A percentile compares a stretch with the other conserved stretches of the same genome.
Conservation (phyloP, 148 eudicot genomes). For the Rhododendron molle region DNA sequence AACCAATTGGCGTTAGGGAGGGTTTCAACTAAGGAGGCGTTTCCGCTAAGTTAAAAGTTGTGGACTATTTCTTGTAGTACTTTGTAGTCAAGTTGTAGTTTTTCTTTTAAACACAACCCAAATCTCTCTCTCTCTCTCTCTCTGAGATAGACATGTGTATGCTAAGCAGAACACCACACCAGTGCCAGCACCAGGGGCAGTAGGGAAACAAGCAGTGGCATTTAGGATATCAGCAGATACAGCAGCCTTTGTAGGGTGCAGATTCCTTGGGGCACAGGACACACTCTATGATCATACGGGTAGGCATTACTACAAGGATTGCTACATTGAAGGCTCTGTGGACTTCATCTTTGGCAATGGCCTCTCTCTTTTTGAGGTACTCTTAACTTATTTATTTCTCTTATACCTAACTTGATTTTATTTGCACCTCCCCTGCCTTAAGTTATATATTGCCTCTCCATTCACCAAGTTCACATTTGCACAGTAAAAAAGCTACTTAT, state of each 20-base stretch:
- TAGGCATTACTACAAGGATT: conserved; percentile 86
- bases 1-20: neutral
- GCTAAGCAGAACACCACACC: conserved; percentile 74
- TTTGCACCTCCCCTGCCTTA: neutral
- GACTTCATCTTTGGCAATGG: conserved; percentile 96
- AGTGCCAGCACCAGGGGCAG: conserved; percentile 61
- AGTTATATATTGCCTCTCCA: neutral
- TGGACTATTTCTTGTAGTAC: no score
- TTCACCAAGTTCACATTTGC: neutral
- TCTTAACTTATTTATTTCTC: neutral
- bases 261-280: conserved; percentile 85
- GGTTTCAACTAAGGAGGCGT: neutral
- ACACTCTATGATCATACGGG: conserved; percentile 87
- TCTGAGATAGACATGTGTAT: neutral
- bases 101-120: neutral
- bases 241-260: conserved; percentile 72
- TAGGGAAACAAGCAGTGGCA: conserved; percentile 80
- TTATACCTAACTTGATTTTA: neutral
- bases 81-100: neutral
- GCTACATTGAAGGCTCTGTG: conserved; percentile 90
- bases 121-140: neutral
- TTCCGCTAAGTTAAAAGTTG: neutral
- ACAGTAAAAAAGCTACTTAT: neutral
- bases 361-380: conserved; percentile 79
- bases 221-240: conserved; percentile 84